Base-by-base conservation (phyloP, 495 filamentous ascomycete species). In the Annulohypoxylon bovei region DNA sequence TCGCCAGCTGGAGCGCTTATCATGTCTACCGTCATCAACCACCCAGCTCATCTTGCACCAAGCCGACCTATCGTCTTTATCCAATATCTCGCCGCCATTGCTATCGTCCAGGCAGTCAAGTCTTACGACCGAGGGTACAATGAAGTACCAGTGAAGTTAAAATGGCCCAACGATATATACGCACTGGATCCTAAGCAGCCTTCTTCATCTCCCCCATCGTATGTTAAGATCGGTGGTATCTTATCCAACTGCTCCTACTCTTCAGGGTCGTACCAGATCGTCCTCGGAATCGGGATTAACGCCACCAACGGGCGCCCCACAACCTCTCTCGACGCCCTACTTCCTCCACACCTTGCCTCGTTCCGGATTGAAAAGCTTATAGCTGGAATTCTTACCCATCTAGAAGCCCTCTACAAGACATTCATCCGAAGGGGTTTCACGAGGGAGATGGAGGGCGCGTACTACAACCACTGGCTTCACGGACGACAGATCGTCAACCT, bases 111-210 rank as follows among this genome's bases (percentile, higher is more conserved):
- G 61, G 95, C 93, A 0, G 89, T 98, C 72, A 89, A 92, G 69
- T 84, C 83, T 25, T 99, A 98, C 75, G 93, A 91, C 49, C 56
- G 54, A 8, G 78, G 77, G 16, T 98, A 96, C 76, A 82, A 85
- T 35, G 80, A 86, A 0, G 67, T 97, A 30, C 92, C 92, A 7
- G 87, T 98, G 37, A 93, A 92, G 77, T 76, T 99, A 33, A 99
- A 99, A 79, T 99, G 95, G 95, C 95, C 95, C 6, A 99, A 99
- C 68, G 95, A 99, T 76, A 92, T 99, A 65, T 98, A 94, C 76
- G 94, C 92, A 0, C 82, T 86, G 9, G 92, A 94, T 73, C 93
- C 93, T 1, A 80, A 79, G 28, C 84, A 89, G 61, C 82, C 88
- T 1, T 79, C 81, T 3, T 61, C 79, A 2, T 63, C 27, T n/a